Evolutionary conservation across 495 filamentous ascomycete species (phyloP).

Genomic region (Pseudevernia furfuracea): DNA sequence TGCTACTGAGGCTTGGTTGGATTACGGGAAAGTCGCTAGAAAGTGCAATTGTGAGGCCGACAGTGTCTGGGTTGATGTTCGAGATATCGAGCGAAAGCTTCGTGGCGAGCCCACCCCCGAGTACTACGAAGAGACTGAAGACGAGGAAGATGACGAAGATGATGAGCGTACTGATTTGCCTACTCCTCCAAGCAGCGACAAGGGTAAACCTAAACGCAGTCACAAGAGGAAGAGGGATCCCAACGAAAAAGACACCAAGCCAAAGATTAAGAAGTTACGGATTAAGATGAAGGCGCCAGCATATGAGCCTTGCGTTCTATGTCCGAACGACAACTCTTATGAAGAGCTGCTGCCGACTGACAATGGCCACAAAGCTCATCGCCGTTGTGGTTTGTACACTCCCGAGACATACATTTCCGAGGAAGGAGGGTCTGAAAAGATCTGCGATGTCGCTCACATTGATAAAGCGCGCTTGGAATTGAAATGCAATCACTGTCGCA

Average conservation of each 20-base stretch:
- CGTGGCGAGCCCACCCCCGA: constrained; percentile 85
- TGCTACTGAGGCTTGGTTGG: constrained; percentile 85
- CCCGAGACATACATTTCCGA: constrained; percentile 85
- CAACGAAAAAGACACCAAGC: constrained; percentile 44
- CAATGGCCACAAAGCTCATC: constrained; percentile 79
- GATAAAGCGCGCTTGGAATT: constrained; percentile 82
- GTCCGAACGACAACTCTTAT: constrained; percentile 82
- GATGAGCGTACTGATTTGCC: constrained; percentile 59
- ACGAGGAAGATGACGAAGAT: constrained; percentile 60
- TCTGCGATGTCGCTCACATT: constrained; percentile 71
- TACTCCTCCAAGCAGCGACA: constrained; percentile 72
- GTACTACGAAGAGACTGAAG: constrained; percentile 72
- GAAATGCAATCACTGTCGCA: constrained; percentile 90
- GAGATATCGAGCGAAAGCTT: constrained; percentile 88
- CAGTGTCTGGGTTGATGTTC: constrained; percentile 96
- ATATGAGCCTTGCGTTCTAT: constrained; percentile 84
- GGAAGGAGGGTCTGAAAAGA: constrained; percentile 58
- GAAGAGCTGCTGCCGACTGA: constrained; percentile 82
- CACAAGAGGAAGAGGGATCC: constrained; percentile 53
- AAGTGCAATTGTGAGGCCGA: constrained; percentile 94
- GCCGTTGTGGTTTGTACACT: constrained; percentile 81
- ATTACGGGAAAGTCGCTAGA: constrained; percentile 93
- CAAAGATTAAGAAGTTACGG: constrained; percentile 66
- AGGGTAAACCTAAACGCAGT: constrained; percentile 45
- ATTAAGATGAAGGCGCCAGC: constrained; percentile 59